Percentiles rank a stretch among this genome's conserved stretches.
phyloP scores from a whole-genome alignment of 305 asterid genomes.

The Striga hermonthica region DNA sequence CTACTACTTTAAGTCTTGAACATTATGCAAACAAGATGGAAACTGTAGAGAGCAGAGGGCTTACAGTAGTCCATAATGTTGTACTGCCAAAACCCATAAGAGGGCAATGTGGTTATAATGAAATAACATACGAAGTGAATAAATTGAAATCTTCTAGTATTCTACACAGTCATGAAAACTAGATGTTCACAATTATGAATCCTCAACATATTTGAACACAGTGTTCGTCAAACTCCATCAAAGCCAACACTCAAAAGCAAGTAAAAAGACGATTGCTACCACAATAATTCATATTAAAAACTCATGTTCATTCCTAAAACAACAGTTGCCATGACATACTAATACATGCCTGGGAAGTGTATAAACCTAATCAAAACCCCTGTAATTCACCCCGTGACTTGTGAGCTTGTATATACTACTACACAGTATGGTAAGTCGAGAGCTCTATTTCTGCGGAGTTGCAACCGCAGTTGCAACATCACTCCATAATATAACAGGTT shows the following conservation, averaged over 20 bases:
- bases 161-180: too few species aligned
- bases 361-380: too few species aligned
- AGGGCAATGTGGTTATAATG: too few species aligned
- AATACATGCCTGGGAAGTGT: too few species aligned
- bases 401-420: too few species aligned
- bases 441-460: too few species aligned
- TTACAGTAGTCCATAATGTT: neutral
- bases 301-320: conserved; percentile 15
- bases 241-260: neutral
- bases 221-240: conserved; percentile 11
- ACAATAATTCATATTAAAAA: neutral
- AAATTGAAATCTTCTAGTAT: neutral
- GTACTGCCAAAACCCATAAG: too few species aligned
- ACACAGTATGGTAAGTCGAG: too few species aligned
- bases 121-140: neutral
- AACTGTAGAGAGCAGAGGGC: neutral
- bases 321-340: neutral
- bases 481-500: too few species aligned
- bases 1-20: too few species aligned
- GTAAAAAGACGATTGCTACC: neutral
- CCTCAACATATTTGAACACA: neutral
- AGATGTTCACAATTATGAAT: neutral
- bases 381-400: too few species aligned
- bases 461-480: too few species aligned
- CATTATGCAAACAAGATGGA: conserved; percentile 3